phyloP scores from a whole-genome alignment of 2,329 filamentous ascomycete species.

The Bipolaris oryzae region DNA sequence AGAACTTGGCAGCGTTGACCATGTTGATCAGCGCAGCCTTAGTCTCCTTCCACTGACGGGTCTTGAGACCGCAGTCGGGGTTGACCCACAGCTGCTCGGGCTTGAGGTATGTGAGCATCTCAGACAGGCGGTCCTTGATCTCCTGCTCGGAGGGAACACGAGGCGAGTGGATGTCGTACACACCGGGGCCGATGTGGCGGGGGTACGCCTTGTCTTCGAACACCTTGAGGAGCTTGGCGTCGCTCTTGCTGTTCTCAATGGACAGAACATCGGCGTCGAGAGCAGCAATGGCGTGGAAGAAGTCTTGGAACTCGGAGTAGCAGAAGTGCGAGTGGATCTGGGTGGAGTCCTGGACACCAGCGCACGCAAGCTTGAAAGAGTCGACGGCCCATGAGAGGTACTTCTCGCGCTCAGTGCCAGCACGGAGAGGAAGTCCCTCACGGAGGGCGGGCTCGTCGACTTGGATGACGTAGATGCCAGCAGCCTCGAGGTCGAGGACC shows the following conservation, averaged over 20 bases:
- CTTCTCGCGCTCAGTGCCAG: conserved; percentile 91
- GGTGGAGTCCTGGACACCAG: conserved; percentile 91
- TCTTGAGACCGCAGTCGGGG: conserved; percentile 99
- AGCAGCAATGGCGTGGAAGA: conserved; percentile 99
- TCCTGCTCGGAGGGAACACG: conserved; percentile 97
- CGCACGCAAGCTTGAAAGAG: conserved; percentile 94
- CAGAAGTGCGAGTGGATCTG: conserved; percentile 99
- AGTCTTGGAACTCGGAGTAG: conserved; percentile 99
- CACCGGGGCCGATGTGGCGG: conserved; percentile 97
- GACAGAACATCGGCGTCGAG: conserved; percentile 97
- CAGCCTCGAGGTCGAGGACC: conserved; percentile 96
- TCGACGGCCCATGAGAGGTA: conserved; percentile 98
- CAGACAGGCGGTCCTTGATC: conserved; percentile 95
- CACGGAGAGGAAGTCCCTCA: conserved; percentile 96
- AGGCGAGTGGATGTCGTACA: conserved; percentile 99
- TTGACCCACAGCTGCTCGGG: conserved; percentile 99
- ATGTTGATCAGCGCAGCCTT: conserved; percentile 95
- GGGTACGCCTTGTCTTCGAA: conserved; percentile 98
- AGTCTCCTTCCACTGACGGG: conserved; percentile 97
- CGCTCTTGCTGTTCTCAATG: conserved; percentile 99
- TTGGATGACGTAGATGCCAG: conserved; percentile 97
- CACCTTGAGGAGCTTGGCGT: conserved; percentile 98
- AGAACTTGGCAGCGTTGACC: conserved; percentile 97
- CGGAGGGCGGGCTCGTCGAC: conserved; percentile 98
- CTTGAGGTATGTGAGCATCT: conserved; percentile 96